Percentiles rank a stretch among this genome's conserved stretches.
phyloP scores from a whole-genome alignment of 257 asterid genomes.

The Nicotiana knightiana region DNA sequence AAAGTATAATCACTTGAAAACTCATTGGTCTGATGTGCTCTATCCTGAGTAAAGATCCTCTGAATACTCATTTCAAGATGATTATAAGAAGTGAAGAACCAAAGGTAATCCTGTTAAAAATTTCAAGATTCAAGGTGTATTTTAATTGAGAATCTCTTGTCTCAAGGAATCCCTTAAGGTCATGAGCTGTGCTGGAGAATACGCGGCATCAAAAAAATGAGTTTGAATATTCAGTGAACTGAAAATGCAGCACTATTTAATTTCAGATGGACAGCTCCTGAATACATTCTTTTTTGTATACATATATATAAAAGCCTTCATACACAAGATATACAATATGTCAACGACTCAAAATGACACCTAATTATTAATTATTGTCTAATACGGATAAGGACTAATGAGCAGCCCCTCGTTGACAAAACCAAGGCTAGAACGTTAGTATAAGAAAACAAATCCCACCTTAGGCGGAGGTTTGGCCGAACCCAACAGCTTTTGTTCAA shows the following conservation, averaged over 20 bases:
- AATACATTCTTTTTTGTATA: not conserved
- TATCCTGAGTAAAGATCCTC: slow-evolving; percentile 1
- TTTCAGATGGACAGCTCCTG: not conserved
- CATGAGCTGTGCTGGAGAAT: slow-evolving; percentile 10
- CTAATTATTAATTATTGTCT: not conserved
- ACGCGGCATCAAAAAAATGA: not conserved
- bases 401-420: not conserved
- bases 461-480: too few species aligned
- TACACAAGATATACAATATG: not conserved
- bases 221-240: not conserved
- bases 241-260: slow-evolving; percentile 11
- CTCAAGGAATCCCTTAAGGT: slow-evolving; percentile 16
- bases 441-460: not conserved
- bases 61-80: slow-evolving; percentile 32
- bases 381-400: not conserved
- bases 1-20: slow-evolving; percentile 24
- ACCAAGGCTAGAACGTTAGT: not conserved
- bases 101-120: not conserved
- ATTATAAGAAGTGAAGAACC: not conserved
- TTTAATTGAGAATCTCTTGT: not conserved
- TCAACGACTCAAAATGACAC: not conserved
- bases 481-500: too few species aligned
- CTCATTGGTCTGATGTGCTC: slow-evolving; percentile 29
- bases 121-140: slow-evolving; percentile 7
- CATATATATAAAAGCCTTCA: not conserved